phyloP scores from a whole-genome alignment of 2,329 filamentous ascomycete genomes.

The Curvularia eragrostidis region DNA sequence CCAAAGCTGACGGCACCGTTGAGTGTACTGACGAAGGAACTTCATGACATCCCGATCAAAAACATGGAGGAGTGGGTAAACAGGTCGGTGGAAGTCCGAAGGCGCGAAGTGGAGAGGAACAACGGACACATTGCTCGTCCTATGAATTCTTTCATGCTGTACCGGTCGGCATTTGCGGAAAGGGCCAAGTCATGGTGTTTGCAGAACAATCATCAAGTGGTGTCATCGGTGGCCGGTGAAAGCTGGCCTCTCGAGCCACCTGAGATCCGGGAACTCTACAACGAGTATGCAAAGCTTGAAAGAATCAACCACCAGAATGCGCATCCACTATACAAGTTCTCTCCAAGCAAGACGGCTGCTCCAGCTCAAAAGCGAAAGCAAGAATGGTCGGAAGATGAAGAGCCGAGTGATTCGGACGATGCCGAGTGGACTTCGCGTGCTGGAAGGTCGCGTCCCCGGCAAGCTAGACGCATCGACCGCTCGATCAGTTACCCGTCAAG shows the following conservation, averaged over 20 bases:
- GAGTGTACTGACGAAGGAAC: slow-evolving; percentile 71
- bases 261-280: slow-evolving; percentile 77
- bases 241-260: slow-evolving; percentile 84
- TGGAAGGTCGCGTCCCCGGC: slow-evolving; percentile 30
- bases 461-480: slow-evolving; percentile 34
- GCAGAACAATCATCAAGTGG: slow-evolving; percentile 91
- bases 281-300: slow-evolving; percentile 78
- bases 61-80: slow-evolving; percentile 85
- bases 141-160: slow-evolving; percentile 99
- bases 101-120: slow-evolving; percentile 70
- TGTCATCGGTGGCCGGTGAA: slow-evolving; percentile 84
- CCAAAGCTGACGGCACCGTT: slow-evolving; percentile 70
- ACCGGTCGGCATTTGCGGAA: slow-evolving; percentile 90
- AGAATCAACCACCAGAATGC: slow-evolving; percentile 83
- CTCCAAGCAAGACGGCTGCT: slow-evolving; percentile 72
- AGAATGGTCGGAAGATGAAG: slow-evolving; percentile 48
- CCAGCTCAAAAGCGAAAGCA: slow-evolving; percentile 58
- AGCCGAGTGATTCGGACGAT: slow-evolving; percentile 53
- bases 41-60: slow-evolving; percentile 67
- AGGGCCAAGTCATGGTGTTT: slow-evolving; percentile 80
- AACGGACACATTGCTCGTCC: slow-evolving; percentile 86
- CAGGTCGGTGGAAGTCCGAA: slow-evolving; percentile 70
- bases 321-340: slow-evolving; percentile 93
- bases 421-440: slow-evolving; percentile 47
- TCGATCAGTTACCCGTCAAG: slow-evolving; percentile 37